A percentile compares a stretch with the other conserved stretches of the same genome.
Evolutionary conservation across 2,329 filamentous ascomycete genomes (phyloP).

Genomic region (Tolypocladium tundrense): DNA sequence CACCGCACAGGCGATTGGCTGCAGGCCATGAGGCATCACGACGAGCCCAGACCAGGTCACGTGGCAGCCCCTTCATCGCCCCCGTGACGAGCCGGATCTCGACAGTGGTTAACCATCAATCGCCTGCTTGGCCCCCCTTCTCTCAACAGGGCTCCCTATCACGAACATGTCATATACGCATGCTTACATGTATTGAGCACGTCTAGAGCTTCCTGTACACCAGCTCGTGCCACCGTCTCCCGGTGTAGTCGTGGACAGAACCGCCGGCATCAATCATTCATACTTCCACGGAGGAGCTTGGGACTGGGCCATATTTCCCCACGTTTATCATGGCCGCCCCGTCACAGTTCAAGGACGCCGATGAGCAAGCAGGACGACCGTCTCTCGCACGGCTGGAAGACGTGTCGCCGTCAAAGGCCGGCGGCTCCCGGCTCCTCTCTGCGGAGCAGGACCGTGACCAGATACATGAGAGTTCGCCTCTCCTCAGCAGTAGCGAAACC

Average conservation of each 20-base stretch:
- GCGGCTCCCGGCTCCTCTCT: neutral
- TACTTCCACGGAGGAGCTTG: neutral
- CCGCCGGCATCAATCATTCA: neutral
- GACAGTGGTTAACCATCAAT: neutral
- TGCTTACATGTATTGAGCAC: neutral
- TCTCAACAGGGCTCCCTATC: neutral
- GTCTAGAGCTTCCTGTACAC: neutral
- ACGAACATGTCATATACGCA: neutral
- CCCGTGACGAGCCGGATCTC: neutral
- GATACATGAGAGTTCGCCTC: conserved; percentile 19
- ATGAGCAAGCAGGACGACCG: neutral
- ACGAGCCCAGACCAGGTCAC: neutral
- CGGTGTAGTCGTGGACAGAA: neutral
- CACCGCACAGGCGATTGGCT: neutral
- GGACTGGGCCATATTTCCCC: neutral
- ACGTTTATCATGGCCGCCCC: neutral
- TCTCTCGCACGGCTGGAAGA: neutral
- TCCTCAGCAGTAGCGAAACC: conserved; percentile 11
- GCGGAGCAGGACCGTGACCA: conserved; percentile 9
- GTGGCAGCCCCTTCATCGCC: neutral
- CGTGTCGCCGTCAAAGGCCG: neutral
- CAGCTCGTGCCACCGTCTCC: neutral
- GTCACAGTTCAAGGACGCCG: neutral
- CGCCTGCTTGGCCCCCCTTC: neutral
- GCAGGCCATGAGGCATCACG: neutral